phyloP scores from a whole-genome alignment of 202 grass and related monocot genomes.

The Digitaria exilis region DNA sequence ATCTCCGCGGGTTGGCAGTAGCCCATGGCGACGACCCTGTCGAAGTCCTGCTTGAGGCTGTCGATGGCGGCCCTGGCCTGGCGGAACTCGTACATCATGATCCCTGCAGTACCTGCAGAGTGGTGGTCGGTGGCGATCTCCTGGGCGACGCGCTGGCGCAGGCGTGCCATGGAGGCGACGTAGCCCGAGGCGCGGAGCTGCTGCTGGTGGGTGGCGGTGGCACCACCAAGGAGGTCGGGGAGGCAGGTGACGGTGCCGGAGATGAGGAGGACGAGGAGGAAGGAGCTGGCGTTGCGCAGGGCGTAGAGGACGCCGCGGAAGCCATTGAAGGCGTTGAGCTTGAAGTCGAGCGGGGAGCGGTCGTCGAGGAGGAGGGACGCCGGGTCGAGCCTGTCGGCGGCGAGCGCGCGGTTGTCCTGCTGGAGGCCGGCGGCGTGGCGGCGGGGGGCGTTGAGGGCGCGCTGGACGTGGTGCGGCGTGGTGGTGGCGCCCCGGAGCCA shows the following conservation, averaged over 20 bases:
- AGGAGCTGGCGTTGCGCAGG: slow-evolving; percentile 44
- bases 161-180: slow-evolving; percentile 48
- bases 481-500: slow-evolving; percentile 33
- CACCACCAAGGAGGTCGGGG: slow-evolving; percentile 32
- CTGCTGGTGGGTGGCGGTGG: neutral
- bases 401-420: slow-evolving; percentile 63
- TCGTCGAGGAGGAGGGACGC: slow-evolving; percentile 51
- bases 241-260: slow-evolving; percentile 51
- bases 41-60: slow-evolving; percentile 55
- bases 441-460: slow-evolving; percentile 44
- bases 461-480: neutral
- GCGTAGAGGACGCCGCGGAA: slow-evolving; percentile 56
- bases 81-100: slow-evolving; percentile 71
- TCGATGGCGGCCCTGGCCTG: slow-evolving; percentile 47
- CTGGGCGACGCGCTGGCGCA: slow-evolving; percentile 58
- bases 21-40: slow-evolving; percentile 23
- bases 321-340: slow-evolving; percentile 72
- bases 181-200: slow-evolving; percentile 36
- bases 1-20: neutral
- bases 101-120: neutral
- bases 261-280: slow-evolving; percentile 58
- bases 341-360: slow-evolving; percentile 54
- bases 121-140: slow-evolving; percentile 15
- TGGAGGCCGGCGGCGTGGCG: slow-evolving; percentile 53
- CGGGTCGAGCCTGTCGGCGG: slow-evolving; percentile 48